Base-by-base conservation (phyloP, 2,329 filamentous ascomycete species). In the Beauveria sp. region DNA sequence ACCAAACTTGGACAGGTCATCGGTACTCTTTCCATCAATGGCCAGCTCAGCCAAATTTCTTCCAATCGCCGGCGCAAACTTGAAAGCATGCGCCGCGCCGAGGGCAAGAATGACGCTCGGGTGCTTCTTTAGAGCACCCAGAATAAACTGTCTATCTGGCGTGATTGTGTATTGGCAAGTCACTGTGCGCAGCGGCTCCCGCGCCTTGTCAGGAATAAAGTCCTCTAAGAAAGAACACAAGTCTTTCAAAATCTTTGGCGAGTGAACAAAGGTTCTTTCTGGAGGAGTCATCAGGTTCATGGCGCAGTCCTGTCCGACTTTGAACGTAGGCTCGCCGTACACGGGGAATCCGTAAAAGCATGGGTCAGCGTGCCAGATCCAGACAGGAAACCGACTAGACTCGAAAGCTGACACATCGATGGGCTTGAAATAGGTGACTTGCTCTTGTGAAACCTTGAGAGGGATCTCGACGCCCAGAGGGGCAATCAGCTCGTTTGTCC, bases 101-200 rank as follows among this genome's bases (percentile, higher is more conserved):
- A 69, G 40, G 0, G 61, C 67, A 0, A 69, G n/a, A 14, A 69
- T 62, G 0, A 69, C 61, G 54, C 67, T 50, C 0, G 59, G 53
- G 1, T 69, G 47, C 5, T 51, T 60, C 28, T 64, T 60, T 10
- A 69, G 24, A 0, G 65, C 63, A 6, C 66, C 65, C 7, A 69
- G 66, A 2, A 69, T 50, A 1, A 69, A 67, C 30, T 67, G 67
- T 1, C 67, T 64, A 24, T 66, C 66, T 0, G 67, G 67, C 0
- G 67, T 69, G 1, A 68, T 65, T 0, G 67, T 63, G 10, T 69
- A 69, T n/a, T 69, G 67, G 7, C 67, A 69, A 0, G 67, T 69
- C 9, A 69, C 61, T 3, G 67, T 69, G 5, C 67, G 65, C 14
- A 68, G 0, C 34, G 67, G 54, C 61, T 65, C 22, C 18, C 55